Evolutionary conservation across 371 early-diverging fungal species (phyloP), one percentile per base, ranked within the genome.

Genomic region (Batrachochytrium dendrobatidis): DNA sequence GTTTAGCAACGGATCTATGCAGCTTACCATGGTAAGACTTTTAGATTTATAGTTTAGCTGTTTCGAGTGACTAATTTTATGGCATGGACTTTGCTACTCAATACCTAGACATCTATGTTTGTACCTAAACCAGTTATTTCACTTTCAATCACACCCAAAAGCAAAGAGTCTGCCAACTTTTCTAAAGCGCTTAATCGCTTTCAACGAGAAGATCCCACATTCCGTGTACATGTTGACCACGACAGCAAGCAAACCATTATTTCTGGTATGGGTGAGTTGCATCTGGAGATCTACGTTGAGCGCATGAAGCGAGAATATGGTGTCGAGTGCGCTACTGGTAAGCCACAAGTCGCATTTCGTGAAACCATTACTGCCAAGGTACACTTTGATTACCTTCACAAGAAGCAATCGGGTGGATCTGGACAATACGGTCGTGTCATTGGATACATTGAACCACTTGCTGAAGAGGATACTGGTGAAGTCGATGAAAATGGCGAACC

Each of bases 121-220:
- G 95, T 98, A 24, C 97, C 98, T 53, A 89, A 94, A 56, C 94
- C 98, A 22, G 98, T 98, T 51, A 94, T 98, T 48, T 95, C 95
- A 25, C 83, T 95, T 30, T 86, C 95, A 31, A 69, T 96, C 34
- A 80, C 77, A 24, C 95, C 96, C 61, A 92, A 91, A 75, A 86
- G 84, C 59, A 90, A 92, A 71, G 94, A 94, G 65, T 73, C 85
- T 29, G 71, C 92, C 67, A 94, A 94, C 81, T 95, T 96, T 69
- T 89, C 90, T 61, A 94, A 92, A 76, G 96, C 96, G 1, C 76
- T 95, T 60, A 89, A 83, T 67, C 83, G 94, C 56, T 96, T 96
- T 88, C 91, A 92, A 72, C 84, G 88, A 66, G 96, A 98, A 78
- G 98, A 98, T 72, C 96, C 98, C 29, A 96, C 98, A 12, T 96